Percentiles rank a stretch among this genome's conserved stretches.
These are phyloP conservation scores for Candida coquimbonensis DNA, from an alignment of 805 yeast species.

Conservation along the genomic window DNA sequence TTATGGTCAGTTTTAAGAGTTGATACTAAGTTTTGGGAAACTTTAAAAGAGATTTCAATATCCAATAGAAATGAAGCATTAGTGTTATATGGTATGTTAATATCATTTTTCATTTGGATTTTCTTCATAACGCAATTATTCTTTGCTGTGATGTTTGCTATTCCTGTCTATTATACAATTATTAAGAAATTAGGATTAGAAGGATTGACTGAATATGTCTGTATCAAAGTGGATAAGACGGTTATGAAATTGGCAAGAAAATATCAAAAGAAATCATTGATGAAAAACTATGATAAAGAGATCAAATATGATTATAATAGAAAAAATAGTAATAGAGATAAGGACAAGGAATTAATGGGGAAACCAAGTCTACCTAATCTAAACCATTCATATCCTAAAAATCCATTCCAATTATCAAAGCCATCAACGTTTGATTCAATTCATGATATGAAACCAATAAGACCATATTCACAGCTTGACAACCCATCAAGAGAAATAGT, in stretches of 20 bases:
- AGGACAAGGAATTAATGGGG: neutral
- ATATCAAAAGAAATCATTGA: constrained; percentile 27
- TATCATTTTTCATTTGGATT: constrained; percentile 69
- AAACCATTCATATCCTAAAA: neutral
- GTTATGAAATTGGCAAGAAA: constrained; percentile 45
- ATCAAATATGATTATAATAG: neutral
- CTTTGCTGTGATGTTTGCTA: constrained; percentile 44
- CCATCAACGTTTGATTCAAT: constrained; percentile 6
- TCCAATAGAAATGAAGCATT: constrained; percentile 60
- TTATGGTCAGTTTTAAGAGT: constrained; percentile 42
- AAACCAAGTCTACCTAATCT: constrained; percentile 9
- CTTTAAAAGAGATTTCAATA: constrained; percentile 51
- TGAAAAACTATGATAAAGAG: constrained; percentile 3
- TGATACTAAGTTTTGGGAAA: constrained; percentile 26
- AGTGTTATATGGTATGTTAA: constrained; percentile 67
- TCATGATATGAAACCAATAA: neutral
- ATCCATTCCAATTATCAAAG: neutral
- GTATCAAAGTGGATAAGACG: constrained; percentile 48
- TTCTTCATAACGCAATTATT: constrained; percentile 52
- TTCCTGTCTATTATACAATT: constrained; percentile 44
- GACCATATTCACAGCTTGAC: constrained; percentile 4
- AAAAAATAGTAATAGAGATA: no score
- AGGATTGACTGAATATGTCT: constrained; percentile 55
- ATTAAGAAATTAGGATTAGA: constrained; percentile 28
- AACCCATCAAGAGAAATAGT: neutral